Conservation (phyloP, 2,329 filamentous ascomycete genomes). For the Seiridium cupressi region DNA sequence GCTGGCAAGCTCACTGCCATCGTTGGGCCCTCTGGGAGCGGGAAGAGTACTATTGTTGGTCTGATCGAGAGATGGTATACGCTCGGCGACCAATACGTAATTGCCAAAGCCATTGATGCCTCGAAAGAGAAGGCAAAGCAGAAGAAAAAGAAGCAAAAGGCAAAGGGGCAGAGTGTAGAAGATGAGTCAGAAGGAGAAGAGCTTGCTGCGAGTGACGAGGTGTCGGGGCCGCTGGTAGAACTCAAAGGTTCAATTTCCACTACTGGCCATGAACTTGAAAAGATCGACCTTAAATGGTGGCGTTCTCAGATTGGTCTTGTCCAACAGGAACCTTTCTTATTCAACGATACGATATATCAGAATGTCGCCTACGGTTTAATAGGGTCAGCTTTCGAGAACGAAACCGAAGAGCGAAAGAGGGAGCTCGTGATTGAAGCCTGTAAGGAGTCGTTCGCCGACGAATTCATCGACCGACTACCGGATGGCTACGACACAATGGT, state of each 20-base stretch:
- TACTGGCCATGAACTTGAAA: constrained; percentile 50
- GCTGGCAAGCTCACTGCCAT: constrained; percentile 70
- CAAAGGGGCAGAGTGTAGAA: constrained; percentile 26
- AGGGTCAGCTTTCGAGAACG: constrained; percentile 50
- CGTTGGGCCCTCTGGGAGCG: constrained; percentile 70
- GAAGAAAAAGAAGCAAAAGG: constrained; percentile 23
- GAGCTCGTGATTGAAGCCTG: constrained; percentile 63
- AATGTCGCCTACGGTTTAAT: constrained; percentile 62
- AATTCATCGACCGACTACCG: constrained; percentile 65
- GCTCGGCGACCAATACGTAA: constrained; percentile 50
- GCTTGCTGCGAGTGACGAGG: constrained; percentile 19
- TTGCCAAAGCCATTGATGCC: constrained; percentile 48
- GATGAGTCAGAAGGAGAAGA: constrained; percentile 19
- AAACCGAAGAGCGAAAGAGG: constrained; percentile 52
- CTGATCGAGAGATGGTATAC: constrained; percentile 73
- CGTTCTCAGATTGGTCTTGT: constrained; percentile 62
- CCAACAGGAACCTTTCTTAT: constrained; percentile 67
- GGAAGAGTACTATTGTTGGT: constrained; percentile 73
- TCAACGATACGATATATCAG: constrained; percentile 62
- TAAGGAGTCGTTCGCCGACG: constrained; percentile 65
- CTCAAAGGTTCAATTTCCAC: constrained; percentile 53
- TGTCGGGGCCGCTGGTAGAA: constrained; percentile 40
- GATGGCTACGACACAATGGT: constrained; percentile 70
- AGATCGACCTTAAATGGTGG: constrained; percentile 64
- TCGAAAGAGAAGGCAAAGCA: constrained; percentile 42